Base-by-base conservation (phyloP, 2,329 filamentous ascomycete genomes). In the Diaporthe citri region DNA sequence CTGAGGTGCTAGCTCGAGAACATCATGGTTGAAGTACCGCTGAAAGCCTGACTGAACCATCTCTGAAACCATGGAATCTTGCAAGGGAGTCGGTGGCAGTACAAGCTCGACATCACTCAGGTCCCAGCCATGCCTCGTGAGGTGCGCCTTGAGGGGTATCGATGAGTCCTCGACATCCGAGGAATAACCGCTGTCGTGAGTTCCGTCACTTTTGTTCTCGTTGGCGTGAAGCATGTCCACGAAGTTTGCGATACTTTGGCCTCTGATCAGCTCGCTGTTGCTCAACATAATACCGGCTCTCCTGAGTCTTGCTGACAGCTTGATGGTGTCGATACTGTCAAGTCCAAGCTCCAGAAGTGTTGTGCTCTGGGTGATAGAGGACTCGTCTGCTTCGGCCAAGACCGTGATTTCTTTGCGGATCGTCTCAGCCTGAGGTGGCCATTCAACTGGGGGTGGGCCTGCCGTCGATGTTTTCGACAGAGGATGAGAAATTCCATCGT, bases 261-360 rank as follows among this genome's bases (percentile, higher is more conserved):
- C 88, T 71, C 90, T 92, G 88, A 97, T 93, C 31, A 98, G 92
- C n/a, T 88, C 87, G 78, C 94, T 94, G n/a, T 96, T 91, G 0
- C 92, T 86, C 15, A 97, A 82, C 0, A 85, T 81, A 28, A 97
- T 84, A 0, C 88, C 89, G 6, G 84, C 83, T 59, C 88, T 89
- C 77, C 90, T 93, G 2, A 98, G 86, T 71, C 91, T 89, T 0
- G 95, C 92, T 0, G 94, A 93, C 0, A 98, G 85, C 79, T 95
- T 97, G 82, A 98, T 96, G 2, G 93, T 90, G 82, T 98, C 96
- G 74, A 98, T 97, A 80, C 96, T 98, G 85, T 98, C 96, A 9
- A 98, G 88, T 0, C 96, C 96, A 43, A 98, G 88, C 78, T 96
- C 92, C 52, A 97, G 92, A 15, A 98, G 90, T 0, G 93, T 93